Base-by-base conservation (phyloP, 2,329 filamentous ascomycete species). In the Botryosphaeria agaves region DNA sequence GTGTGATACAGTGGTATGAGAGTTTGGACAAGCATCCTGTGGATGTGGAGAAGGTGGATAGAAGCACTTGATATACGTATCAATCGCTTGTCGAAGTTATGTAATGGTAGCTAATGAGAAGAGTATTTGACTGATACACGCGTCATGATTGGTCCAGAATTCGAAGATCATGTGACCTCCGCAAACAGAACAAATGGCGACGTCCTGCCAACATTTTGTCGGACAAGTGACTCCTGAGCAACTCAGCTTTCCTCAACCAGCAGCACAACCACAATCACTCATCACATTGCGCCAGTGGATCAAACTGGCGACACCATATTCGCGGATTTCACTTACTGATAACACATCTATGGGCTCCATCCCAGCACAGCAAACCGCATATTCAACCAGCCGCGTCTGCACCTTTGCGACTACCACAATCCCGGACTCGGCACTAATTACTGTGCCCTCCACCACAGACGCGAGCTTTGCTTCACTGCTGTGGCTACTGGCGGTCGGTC, bases 401-500 rank as follows among this genome's bases (percentile, higher is more conserved):
- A 44, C 46, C 42, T 43, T 50, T 41, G 40, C 46, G 40, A 45
- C 45, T 44, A 47, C 47, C 39, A 38, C 43, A 28, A 41, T 47
- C 32, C 47, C 49, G 32, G 46, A 47, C 39, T 41, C 35, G 37
- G 40, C 42, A 34, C 45, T 56, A 40, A 38, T 46, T 41, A 42
- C 53, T 39, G 43, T 46, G 38, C 43, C 53, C 37, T 51, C 47
- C 34, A 49, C 47, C 42, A 53, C 47, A 29, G 57, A 61, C 40
- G 57, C 58, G 15, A 59, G 54, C 39, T 63, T 62, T 42, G 58
- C 53, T n/a, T 47, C 51, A 28, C 47, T 61, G 48, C 44, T 60
- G 35, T 61, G 59, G 55, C 51, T 62, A 61, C 51, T 55, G 44
- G 58, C 51, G 46, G 46, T 42, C 39, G 50, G 61, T 63, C 61